phyloP scores from a whole-genome alignment of 768 basidiomycete genomes.

The Termitomyces sp. region DNA sequence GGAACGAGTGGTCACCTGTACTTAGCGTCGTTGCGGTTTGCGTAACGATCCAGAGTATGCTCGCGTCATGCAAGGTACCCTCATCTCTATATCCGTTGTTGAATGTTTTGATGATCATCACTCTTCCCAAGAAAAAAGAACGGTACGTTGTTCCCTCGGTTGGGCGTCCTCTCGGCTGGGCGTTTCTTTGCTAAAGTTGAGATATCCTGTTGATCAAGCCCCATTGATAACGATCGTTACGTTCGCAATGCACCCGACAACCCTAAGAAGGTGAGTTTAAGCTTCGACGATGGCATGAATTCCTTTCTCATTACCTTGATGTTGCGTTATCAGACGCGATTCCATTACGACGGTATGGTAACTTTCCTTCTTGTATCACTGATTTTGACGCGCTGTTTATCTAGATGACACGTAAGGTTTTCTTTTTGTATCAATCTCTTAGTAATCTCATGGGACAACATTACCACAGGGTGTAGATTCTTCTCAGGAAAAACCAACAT shows the following conservation, averaged over 20 bases:
- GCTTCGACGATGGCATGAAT: neutral
- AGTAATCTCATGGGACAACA: neutral
- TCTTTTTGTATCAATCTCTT: neutral
- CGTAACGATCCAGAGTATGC: constrained; percentile 87
- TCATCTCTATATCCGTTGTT: neutral
- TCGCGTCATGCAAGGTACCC: constrained; percentile 83
- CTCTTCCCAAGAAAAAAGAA: constrained; percentile 38
- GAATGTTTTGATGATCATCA: neutral
- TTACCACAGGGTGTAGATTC: constrained; percentile 8
- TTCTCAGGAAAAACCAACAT: neutral
- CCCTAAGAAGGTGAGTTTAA: constrained; percentile 70
- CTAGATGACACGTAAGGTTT: constrained; percentile 59
- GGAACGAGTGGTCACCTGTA: constrained; percentile 89
- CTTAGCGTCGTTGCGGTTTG: constrained; percentile 77
- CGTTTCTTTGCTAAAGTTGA: neutral
- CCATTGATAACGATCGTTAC: constrained; percentile 81
- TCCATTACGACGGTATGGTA: constrained; percentile 72
- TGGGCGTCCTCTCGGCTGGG: neutral
- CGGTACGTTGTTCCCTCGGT: constrained; percentile 40
- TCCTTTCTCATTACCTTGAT: neutral
- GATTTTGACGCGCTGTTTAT: constrained; percentile 11
- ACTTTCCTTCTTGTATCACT: neutral
- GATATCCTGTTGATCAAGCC: constrained; percentile 36
- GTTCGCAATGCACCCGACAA: constrained; percentile 74
- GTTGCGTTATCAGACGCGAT: constrained; percentile 51